Conservation (phyloP, 768 basidiomycete genomes). For the Mycena alexandri region DNA sequence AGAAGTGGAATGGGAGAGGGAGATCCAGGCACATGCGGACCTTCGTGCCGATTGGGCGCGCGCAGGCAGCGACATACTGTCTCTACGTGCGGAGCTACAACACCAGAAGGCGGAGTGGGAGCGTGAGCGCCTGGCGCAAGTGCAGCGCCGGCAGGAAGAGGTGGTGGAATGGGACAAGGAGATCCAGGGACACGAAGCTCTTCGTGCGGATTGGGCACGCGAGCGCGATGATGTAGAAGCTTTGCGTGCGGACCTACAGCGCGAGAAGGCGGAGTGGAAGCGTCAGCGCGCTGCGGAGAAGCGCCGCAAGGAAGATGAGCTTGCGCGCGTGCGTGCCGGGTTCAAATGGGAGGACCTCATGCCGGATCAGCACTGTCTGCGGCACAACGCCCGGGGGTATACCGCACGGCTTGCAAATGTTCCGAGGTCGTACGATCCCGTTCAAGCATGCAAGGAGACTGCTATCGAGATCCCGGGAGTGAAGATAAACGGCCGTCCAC, state of each 20-base stretch:
- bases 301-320: conserved; percentile 36
- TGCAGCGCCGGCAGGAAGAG: conserved; percentile 19
- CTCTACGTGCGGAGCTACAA: conserved; percentile 18
- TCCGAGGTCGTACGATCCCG: conserved; percentile 38
- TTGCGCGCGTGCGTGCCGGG: conserved; percentile 37
- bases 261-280: conserved; percentile 7
- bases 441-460: conserved; percentile 29
- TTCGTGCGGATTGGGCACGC: conserved; percentile 13
- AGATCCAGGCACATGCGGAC: conserved; percentile 23
- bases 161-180: conserved; percentile 26
- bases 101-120: conserved; percentile 24
- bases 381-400: conserved; percentile 48
- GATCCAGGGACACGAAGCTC: conserved; percentile 9
- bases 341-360: conserved; percentile 36
- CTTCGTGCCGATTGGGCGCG: conserved; percentile 21
- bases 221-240: conserved; percentile 11
- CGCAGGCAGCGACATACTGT: conserved; percentile 14
- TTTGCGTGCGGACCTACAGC: conserved; percentile 9
- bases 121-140: conserved; percentile 19
- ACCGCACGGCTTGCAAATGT: conserved; percentile 46
- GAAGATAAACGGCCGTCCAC: conserved; percentile 11
- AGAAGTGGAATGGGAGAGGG: conserved; percentile 22
- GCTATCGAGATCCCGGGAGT: conserved; percentile 34
- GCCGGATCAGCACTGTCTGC: conserved; percentile 41
- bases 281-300: conserved; percentile 16